Evolutionary conservation across 164 flowering plant genomes (phyloP).

Genomic region (Umbilicus rupestris): DNA sequence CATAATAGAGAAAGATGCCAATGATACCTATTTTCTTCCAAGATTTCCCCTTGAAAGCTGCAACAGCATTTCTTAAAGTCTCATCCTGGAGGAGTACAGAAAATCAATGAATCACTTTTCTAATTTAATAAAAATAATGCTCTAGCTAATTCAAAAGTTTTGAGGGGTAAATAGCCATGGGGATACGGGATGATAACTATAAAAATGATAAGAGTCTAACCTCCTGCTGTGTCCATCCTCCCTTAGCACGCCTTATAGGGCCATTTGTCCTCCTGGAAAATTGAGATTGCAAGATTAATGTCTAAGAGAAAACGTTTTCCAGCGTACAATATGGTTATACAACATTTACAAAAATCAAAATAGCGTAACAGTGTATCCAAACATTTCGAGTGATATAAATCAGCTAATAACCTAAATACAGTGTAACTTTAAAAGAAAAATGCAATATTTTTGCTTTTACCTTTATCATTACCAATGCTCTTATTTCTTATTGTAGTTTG

Average conservation of each 20-base stretch:
- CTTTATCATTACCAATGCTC: no score
- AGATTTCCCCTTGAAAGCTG: conserved; percentile 59
- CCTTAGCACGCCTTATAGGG: conserved; percentile 94
- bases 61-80: conserved; percentile 67
- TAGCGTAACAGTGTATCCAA: not conserved
- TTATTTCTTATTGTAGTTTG: not conserved
- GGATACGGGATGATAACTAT: not conserved
- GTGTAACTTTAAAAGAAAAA: no score
- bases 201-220: conserved; percentile 25
- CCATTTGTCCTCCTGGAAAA: conserved; percentile 73
- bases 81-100: conserved; percentile 54
- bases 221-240: conserved; percentile 96
- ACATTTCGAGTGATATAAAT: no score
- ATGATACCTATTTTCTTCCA: conserved; percentile 93
- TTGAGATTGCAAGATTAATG: conserved; percentile 7
- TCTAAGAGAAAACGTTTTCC: not conserved
- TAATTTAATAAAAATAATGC: not conserved
- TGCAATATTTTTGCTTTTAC: no score
- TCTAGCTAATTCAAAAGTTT: not conserved
- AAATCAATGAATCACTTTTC: not conserved
- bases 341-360: not conserved
- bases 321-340: not conserved
- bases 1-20: conserved; percentile 1
- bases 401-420: no score
- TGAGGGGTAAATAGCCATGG: not conserved